Conservation (phyloP, 306 rosid genomes). For the Pterocarpus santalinus region DNA sequence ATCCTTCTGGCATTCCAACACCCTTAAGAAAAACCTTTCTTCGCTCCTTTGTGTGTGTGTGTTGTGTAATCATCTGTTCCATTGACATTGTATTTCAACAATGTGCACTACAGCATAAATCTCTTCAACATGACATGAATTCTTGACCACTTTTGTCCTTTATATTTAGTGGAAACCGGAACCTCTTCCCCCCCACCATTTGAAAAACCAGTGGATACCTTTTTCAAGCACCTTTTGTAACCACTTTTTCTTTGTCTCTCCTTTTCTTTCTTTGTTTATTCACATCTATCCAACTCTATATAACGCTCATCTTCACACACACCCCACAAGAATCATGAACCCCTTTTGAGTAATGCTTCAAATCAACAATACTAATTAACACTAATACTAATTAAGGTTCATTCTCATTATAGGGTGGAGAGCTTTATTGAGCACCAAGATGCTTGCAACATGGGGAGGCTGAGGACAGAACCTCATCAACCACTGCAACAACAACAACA, state of each 20-base stretch:
- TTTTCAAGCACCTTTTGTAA: conserved; percentile 50
- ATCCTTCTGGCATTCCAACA: conserved; percentile 47
- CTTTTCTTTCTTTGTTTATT: conserved; percentile 27
- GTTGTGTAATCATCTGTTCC: conserved; percentile 15
- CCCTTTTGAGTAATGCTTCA: conserved; percentile 6
- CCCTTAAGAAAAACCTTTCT: conserved; percentile 4
- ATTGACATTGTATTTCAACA: conserved; percentile 41
- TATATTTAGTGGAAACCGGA: conserved; percentile 56
- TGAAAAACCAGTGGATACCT: conserved; percentile 47
- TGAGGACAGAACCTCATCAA: conserved; percentile 70
- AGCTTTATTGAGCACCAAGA: conserved; percentile 99
- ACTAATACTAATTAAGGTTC: conserved; percentile 12
- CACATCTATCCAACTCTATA: conserved; percentile 15
- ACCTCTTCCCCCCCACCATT: conserved; percentile 45
- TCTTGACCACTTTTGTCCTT: conserved; percentile 54
- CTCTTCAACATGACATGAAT: conserved; percentile 29
- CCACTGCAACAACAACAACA: conserved; percentile 45
- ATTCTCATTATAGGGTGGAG: conserved; percentile 76
- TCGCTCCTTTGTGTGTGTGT: conserved; percentile 14
- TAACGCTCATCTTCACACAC: conserved; percentile 2
- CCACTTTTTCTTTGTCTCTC: conserved; percentile 48
- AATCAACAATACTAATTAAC: not conserved
- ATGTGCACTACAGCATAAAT: conserved; percentile 24
- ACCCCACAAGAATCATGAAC: conserved; percentile 25
- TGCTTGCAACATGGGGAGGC: conserved; percentile 88